Evolutionary conservation across 805 yeast genomes (phyloP), one percentile per base, ranked within the genome.

Genomic region (Yarrowia hollandica): DNA sequence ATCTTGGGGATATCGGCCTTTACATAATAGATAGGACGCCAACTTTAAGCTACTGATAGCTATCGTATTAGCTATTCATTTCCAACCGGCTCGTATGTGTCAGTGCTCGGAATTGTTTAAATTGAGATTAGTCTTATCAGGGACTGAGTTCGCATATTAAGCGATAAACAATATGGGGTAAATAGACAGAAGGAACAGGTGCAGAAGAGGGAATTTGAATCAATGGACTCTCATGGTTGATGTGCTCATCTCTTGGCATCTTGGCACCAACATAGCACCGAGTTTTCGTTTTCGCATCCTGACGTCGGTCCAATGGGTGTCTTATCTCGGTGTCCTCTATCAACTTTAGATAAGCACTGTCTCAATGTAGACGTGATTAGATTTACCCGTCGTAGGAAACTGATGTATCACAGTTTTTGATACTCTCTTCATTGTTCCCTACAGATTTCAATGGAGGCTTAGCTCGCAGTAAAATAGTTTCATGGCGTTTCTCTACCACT

Each of bases 301-400:
- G 15, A 5, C 16, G 26, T 2, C 18, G 28, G 12, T 2, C 21
- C n/a, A n/a, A n/a, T n/a, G n/a, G n/a, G n/a, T n/a, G n/a, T 12
- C 35, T 44, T 28, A 44, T 44, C 52, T 44, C 7, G 50, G 23
- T 18, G 33, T 8, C n/a, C 12, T 25, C n/a, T 34, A 26, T 18
- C 52, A 44, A 44, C 52, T 30, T 19, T 44, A 44, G 52, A 44
- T 44, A 44, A 44, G 50, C 11, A 26, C 23, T 44, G 52, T 42
- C 50, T 42, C 50, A 44, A 5, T 21, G 15, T 1, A 4, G 26
- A 44, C 35, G 25, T 28, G 52, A 28, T 28, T 44, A 28, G 52
- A 44, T 44, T 22, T 28, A 44, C 35, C 16, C 16, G 5, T 3
- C 10, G 11, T 12, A 11, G 33, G 3, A 12, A 18, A 16, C 7